Conservation (phyloP, 169 alveolate species). For the Perkinsus marinus region DNA sequence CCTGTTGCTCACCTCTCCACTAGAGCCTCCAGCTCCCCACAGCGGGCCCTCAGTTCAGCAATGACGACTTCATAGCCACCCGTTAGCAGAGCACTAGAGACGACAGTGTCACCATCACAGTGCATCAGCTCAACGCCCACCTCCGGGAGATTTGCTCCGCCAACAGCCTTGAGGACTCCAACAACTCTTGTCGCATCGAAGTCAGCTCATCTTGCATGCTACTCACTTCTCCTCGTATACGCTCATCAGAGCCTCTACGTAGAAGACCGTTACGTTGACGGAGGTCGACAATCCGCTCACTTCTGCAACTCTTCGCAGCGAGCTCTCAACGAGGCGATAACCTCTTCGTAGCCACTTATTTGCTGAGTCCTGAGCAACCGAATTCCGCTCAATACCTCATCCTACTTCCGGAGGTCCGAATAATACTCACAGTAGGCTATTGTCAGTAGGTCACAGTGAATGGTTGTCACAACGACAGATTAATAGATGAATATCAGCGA, state of each 20-base stretch:
- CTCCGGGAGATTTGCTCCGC: background rate
- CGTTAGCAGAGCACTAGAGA: background rate
- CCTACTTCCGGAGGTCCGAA: too few relatives aligned
- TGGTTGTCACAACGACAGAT: too few relatives aligned
- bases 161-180: background rate
- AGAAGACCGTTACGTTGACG: background rate
- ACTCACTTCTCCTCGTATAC: background rate
- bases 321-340: background rate
- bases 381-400: background rate
- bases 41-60: too few relatives aligned
- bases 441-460: too few relatives aligned
- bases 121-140: background rate
- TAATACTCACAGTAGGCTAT: too few relatives aligned
- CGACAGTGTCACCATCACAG: too few relatives aligned
- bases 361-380: background rate
- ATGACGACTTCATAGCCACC: too few relatives aligned
- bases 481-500: too few relatives aligned
- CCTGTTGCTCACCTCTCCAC: too few relatives aligned
- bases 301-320: background rate
- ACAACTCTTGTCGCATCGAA: background rate
- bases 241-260: background rate
- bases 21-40: too few relatives aligned
- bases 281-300: background rate
- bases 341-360: background rate
- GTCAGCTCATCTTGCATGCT: background rate